These are phyloP conservation scores for Botrytis deweyae DNA, from an alignment of 2,329 filamentous ascomycete genomes.

Conservation along the genomic window DNA sequence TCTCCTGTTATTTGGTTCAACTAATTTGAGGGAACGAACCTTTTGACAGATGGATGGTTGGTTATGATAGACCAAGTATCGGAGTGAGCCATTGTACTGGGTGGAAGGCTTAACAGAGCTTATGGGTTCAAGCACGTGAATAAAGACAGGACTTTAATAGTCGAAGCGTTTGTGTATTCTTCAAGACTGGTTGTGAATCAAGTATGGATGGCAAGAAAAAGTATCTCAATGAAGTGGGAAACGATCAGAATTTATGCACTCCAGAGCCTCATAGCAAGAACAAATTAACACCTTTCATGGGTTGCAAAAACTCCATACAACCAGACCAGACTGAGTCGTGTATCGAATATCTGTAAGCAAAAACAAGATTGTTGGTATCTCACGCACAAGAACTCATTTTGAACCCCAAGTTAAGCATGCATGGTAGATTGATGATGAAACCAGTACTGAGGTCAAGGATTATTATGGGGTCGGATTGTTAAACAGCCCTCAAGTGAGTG, in stretches of 20 bases:
- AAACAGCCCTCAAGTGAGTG: background rate
- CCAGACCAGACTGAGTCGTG: background rate
- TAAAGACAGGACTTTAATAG: background rate
- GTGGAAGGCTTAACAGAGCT: background rate
- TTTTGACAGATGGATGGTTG: constrained; percentile 7
- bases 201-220: background rate
- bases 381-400: background rate
- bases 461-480: background rate
- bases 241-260: constrained; percentile 5
- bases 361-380: background rate
- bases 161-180: background rate
- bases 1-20: background rate
- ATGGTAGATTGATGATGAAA: background rate
- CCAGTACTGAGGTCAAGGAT: background rate
- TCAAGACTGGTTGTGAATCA: background rate
- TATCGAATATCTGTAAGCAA: background rate
- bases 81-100: background rate
- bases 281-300: background rate
- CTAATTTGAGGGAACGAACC: background rate
- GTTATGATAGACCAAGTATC: constrained; percentile 11
- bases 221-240: background rate
- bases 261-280: background rate
- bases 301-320: background rate
- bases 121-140: background rate
- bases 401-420: background rate